Evolutionary conservation across 2,329 filamentous ascomycete genomes (phyloP).

Genomic region (Escovopsis sp.): DNA sequence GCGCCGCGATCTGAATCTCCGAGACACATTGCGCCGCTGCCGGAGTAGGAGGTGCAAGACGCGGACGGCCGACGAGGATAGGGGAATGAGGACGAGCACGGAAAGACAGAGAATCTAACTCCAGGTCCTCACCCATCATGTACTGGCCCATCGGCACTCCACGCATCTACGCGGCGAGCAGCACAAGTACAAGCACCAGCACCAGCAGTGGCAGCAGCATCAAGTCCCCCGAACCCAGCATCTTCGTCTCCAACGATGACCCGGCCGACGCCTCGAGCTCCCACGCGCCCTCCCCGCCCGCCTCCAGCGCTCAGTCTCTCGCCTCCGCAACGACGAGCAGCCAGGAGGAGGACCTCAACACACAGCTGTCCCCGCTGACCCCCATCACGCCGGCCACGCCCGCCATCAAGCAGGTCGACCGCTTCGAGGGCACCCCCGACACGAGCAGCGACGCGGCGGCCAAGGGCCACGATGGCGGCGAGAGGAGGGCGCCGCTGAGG

Average conservation of each 20-base stretch:
- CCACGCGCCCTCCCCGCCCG: constrained; percentile 9
- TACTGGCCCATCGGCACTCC: constrained; percentile 86
- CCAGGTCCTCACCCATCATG: constrained; percentile 39
- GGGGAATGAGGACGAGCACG: not conserved
- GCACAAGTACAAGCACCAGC: constrained; percentile 31
- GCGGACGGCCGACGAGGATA: not conserved
- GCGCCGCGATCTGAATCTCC: constrained; percentile 2
- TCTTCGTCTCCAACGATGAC: constrained; percentile 47
- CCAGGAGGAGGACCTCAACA: constrained; percentile 19
- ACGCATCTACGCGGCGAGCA: constrained; percentile 67
- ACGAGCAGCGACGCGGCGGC: not conserved
- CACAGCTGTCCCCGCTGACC: constrained; percentile 23
- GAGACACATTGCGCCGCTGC: not conserved
- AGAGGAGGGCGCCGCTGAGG: constrained; percentile 28
- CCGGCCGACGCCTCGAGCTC: constrained; percentile 22
- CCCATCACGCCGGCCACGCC: constrained; percentile 43
- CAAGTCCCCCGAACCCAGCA: constrained; percentile 33
- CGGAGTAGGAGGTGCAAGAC: no score
- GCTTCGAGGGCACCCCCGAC: constrained; percentile 25
- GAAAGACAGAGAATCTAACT: no score
- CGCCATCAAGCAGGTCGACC: constrained; percentile 43
- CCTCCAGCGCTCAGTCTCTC: constrained; percentile 10
- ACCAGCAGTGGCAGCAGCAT: constrained; percentile 35
- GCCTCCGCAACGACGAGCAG: constrained; percentile 8
- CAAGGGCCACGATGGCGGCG: constrained; percentile 8